Percentiles rank a stretch among this genome's conserved stretches.
Conservation (phyloP, 192 early-diverging fungal genomes). For the Haplosporangium gracile region DNA sequence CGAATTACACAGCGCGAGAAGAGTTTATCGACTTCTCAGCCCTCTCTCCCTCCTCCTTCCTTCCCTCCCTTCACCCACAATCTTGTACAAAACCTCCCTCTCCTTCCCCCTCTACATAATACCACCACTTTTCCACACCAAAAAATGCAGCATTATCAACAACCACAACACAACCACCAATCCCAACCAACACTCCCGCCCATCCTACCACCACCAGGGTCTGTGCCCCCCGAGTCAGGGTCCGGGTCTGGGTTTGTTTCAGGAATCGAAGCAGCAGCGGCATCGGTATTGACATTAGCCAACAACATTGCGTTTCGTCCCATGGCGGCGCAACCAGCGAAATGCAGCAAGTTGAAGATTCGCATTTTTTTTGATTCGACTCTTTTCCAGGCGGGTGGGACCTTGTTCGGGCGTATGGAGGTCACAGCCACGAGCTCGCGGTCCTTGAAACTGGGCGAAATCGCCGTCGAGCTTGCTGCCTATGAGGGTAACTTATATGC, state of each 20-base stretch:
- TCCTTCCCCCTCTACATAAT: neutral
- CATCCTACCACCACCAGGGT: conserved; percentile 44
- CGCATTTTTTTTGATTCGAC: conserved; percentile 70
- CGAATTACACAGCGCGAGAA: neutral
- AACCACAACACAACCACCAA: neutral
- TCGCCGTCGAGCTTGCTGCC: conserved; percentile 70
- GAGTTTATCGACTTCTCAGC: neutral
- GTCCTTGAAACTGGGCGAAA: conserved; percentile 72
- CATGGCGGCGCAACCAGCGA: conserved; percentile 63
- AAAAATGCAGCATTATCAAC: neutral
- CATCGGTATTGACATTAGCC: conserved; percentile 43
- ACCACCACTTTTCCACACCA: neutral
- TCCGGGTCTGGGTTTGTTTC: conserved; percentile 53
- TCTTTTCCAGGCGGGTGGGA: conserved; percentile 70
- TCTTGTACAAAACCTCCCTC: neutral
- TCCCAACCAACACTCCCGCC: conserved; percentile 28
- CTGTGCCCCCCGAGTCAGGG: conserved; percentile 28
- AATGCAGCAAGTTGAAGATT: conserved; percentile 72
- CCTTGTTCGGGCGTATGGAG: conserved; percentile 68
- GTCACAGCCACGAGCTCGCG: conserved; percentile 58
- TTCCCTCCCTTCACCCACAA: neutral
- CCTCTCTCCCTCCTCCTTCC: neutral
- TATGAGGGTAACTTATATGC: conserved; percentile 64
- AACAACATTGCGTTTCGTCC: conserved; percentile 69
- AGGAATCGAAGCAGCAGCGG: conserved; percentile 47